Base-by-base conservation (phyloP, 805 yeast genomes). In the Lipomyces kockii region DNA sequence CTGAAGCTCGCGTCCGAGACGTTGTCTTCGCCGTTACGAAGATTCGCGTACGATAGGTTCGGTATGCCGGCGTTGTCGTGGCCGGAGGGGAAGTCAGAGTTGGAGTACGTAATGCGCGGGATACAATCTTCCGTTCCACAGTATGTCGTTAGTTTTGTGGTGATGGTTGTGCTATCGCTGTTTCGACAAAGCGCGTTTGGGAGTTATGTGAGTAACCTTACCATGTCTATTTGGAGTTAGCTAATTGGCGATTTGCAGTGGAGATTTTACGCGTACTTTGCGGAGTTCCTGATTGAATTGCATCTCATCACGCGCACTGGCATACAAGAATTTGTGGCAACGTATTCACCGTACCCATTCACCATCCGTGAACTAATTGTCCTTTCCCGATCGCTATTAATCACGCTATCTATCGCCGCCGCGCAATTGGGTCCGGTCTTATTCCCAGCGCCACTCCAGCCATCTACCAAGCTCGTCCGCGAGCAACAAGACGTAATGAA, bases 41-140 rank as follows among this genome's bases (percentile, higher is more conserved):
- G 97, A 83, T 91, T 87, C 56, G 76, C 88, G 2, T 94, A 93
- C 76, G 97, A 93, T 79, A 85, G 88, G 69, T 91, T 87, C 75
- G 98, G 98, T 78, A 88, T 86, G 74, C 92, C 89, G 74, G 97
- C 95, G 64, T 80, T 91, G 81, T 64, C 89, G 88, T 68, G 70
- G 70, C 32, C 25, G 54, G 62, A 61, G 6, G 53, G 65, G 53
- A 61, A 32, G 53, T 53, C 68, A 22, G 60, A 55, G 60, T 2
- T 20, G 49, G 67, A 68, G 39, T 64, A 29, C 32, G 35, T 67
- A 5, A 20, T 37, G 32, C 61, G 54, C 11, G 72, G 72, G n/a
- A n/a, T 69, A 17, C 17, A 34, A 17, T 51, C 12, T 11, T 27
- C 58, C 9, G 37, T 52, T 7, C 64, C 63, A 53, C 65, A 64